Percentiles rank a stretch among this genome's conserved stretches.
These are phyloP conservation scores for Asterochloris erici DNA, from an alignment of 139 green algal genomes.

Conservation along the genomic window DNA sequence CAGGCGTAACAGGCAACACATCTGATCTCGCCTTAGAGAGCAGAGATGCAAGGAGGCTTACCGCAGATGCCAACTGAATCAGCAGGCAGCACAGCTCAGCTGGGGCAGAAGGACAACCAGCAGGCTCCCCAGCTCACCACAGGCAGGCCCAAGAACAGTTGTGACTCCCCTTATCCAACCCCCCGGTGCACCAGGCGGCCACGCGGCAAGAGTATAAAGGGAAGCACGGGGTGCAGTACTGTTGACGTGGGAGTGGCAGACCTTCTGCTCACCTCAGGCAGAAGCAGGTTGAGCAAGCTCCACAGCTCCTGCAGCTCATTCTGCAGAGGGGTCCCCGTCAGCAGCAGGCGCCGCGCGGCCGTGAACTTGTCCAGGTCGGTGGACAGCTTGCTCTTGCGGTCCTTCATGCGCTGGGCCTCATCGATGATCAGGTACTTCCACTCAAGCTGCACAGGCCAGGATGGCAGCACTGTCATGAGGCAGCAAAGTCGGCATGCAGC, in stretches of 20 bases:
- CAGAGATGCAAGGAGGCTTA: too few relatives aligned
- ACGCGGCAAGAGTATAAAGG: too few relatives aligned
- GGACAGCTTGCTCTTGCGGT: conserved; percentile 73
- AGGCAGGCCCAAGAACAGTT: too few relatives aligned
- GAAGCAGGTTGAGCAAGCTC: conserved; percentile 86
- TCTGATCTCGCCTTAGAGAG: too few relatives aligned
- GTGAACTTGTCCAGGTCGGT: conserved; percentile 80
- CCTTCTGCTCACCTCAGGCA: conserved; percentile 50
- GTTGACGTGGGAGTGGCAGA: too few relatives aligned
- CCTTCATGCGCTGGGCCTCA: conserved; percentile 98
- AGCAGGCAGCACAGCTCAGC: not conserved
- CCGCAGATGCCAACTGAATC: not conserved
- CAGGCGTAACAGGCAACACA: too few relatives aligned
- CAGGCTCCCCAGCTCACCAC: too few relatives aligned
- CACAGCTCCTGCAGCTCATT: conserved; percentile 94
- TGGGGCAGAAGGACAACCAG: not conserved
- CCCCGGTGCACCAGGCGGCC: too few relatives aligned
- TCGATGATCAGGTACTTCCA: conserved; percentile 99
- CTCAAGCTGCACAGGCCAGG: conserved; percentile 43
- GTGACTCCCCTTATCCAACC: too few relatives aligned
- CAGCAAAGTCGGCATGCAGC: not conserved
- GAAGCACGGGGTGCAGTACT: too few relatives aligned
- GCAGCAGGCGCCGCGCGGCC: conserved; percentile 58
- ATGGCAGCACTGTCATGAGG: not conserved
- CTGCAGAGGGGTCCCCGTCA: conserved; percentile 83